phyloP scores from a whole-genome alignment of 2,329 filamentous ascomycete species.

The Raffaelea ambrosiae region DNA sequence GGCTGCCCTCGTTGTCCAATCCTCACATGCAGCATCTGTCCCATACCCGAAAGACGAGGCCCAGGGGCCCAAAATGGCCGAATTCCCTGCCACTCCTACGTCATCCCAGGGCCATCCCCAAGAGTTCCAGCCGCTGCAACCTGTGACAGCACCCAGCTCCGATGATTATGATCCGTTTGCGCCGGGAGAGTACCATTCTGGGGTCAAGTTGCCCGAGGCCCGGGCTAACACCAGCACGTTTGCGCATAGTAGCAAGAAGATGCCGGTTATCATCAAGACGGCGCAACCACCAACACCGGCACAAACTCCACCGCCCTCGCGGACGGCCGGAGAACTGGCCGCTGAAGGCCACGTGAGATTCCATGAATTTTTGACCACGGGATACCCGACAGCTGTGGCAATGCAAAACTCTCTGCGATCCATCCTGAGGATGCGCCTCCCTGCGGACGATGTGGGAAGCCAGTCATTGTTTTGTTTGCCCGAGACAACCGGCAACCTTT shows the following conservation, averaged over 20 bases:
- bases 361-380: conserved; percentile 32
- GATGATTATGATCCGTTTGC: conserved; percentile 41
- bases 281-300: conserved; percentile 13
- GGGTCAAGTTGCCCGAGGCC: neutral
- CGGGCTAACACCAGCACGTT: too few species aligned
- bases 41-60: too few species aligned
- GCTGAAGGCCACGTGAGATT: conserved; percentile 22
- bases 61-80: too few species aligned
- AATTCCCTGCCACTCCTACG: conserved; percentile 5
- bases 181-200: conserved; percentile 7
- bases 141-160: neutral
- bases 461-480: conserved; percentile 34
- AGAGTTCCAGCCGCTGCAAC: conserved; percentile 7
- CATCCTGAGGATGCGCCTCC: conserved; percentile 42
- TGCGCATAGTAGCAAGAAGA: neutral
- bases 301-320: conserved; percentile 28
- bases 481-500: conserved; percentile 38
- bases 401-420: conserved; percentile 50
- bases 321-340: conserved; percentile 3
- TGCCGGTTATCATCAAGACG: neutral
- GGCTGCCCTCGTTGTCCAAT: conserved; percentile 4
- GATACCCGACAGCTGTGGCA: conserved; percentile 38
- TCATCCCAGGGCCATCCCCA: neutral
- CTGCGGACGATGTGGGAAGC: conserved; percentile 24
- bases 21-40: too few species aligned